Base-by-base conservation (phyloP, 768 basidiomycete genomes). In the Plicaturopsis crispa region DNA sequence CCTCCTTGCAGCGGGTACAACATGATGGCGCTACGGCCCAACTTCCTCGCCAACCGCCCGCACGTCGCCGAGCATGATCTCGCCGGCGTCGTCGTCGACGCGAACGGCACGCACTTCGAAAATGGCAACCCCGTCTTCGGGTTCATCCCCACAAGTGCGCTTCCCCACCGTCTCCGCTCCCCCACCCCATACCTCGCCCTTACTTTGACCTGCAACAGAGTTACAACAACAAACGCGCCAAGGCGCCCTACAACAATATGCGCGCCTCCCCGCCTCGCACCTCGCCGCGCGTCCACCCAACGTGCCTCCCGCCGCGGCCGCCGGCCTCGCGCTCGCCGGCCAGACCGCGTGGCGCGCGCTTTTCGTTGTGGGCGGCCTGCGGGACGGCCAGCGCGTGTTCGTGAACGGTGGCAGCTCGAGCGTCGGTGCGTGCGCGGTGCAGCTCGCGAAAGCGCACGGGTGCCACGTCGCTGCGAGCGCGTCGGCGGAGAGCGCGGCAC, bases 341-440 rank as follows among this genome's bases (percentile, higher is more conserved):
- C 44, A 71, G 32, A 84, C 84, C 0, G 77, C 81, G 0, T 69
- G 75, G 41, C 69, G 76, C 42, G 70, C 64, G 0, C 65, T 87
- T 5, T 59, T 73, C 31, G 51, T 64, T 0, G 51, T 62, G 1
- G 72, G 61, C 1, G 61, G 69, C 19, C 52, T 83, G n/a, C 70
- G 82, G 50, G 48, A 61, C 16, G 76, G 72, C 2, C 77, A 79
- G 48, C 66, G 67, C 2, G 60, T 88, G 3, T 71, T 87, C 46
- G 62, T 89, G 48, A 79, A 83, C 40, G 84, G 84, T 0, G 85
- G 81, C 4, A 79, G 77, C 36, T 74, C 79, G 1, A 59, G 75
- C 10, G 80, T 85, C 1, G 85, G 84, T 4, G 60, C 67, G n/a
- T 72, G 70, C 46, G 84, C 80, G 1, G 79, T 87, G 33, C 82